These are phyloP conservation scores for Cenchrus americanus DNA, from an alignment of 176 grass and related monocot species.

Conservation along the genomic window DNA sequence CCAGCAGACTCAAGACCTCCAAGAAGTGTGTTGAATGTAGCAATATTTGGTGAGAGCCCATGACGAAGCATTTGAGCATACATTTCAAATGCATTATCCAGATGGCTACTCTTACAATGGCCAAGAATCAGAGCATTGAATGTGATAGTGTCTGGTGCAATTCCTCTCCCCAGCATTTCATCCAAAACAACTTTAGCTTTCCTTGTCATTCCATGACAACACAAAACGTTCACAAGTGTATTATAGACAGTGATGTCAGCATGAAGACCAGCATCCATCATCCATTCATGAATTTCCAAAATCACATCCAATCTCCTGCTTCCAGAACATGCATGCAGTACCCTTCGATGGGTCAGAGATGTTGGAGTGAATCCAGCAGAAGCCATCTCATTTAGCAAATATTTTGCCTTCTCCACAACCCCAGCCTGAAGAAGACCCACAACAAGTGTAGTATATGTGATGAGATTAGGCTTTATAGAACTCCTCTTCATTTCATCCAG, in stretches of 20 bases:
- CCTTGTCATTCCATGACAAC: constrained; percentile 71
- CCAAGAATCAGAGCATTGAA: constrained; percentile 93
- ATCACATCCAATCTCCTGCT: constrained; percentile 50
- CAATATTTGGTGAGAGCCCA: constrained; percentile 69
- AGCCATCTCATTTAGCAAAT: constrained; percentile 71
- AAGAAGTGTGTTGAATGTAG: constrained; percentile 84
- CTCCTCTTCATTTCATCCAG: constrained; percentile 61
- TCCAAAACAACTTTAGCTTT: constrained; percentile 65
- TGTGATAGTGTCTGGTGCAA: constrained; percentile 67
- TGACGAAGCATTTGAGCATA: constrained; percentile 69
- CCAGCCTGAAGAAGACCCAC: constrained; percentile 54
- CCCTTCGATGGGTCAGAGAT: constrained; percentile 57
- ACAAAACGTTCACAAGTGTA: constrained; percentile 70
- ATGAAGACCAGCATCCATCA: constrained; percentile 64
- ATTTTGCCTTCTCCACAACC: constrained; percentile 51
- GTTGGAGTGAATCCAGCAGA: constrained; percentile 56
- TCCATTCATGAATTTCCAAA: constrained; percentile 69
- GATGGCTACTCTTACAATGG: constrained; percentile 69
- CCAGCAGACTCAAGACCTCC: constrained; percentile 73
- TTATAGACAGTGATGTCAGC: constrained; percentile 68
- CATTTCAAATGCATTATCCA: constrained; percentile 70
- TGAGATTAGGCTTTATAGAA: constrained; percentile 73
- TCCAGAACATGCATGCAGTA: constrained; percentile 72
- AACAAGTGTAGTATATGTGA: constrained; percentile 76
- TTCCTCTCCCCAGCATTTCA: constrained; percentile 76